A percentile compares a stretch with the other conserved stretches of the same genome.
Evolutionary conservation across 768 basidiomycete genomes (phyloP).

Genomic region (Floccularia luteovirens): DNA sequence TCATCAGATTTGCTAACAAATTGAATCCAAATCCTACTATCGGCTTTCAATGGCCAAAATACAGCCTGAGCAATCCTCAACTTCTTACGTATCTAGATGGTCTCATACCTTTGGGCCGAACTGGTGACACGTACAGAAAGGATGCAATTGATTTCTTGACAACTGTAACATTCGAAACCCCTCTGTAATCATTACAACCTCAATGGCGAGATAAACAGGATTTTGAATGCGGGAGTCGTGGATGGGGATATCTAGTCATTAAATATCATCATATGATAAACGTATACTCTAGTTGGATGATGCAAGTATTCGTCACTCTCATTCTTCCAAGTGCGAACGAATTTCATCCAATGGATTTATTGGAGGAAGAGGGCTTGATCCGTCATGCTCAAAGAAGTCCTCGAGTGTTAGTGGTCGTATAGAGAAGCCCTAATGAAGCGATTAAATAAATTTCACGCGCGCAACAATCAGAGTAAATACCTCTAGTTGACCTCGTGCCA

Average conservation of each 20-base stretch:
- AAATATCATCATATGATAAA: too few species aligned
- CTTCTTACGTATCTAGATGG: conserved; percentile 32
- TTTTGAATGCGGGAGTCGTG: too few species aligned
- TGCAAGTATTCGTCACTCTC: not conserved
- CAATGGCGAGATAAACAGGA: too few species aligned
- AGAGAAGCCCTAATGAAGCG: conserved; percentile 58
- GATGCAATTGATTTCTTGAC: conserved; percentile 25
- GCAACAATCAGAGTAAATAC: conserved; percentile 14
- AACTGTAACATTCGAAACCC: conserved; percentile 17
- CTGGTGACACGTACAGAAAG: conserved; percentile 29
- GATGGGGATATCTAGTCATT: too few species aligned
- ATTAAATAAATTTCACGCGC: not conserved
- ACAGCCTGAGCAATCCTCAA: conserved; percentile 18
- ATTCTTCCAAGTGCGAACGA: conserved; percentile 12
- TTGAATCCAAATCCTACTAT: conserved; percentile 31
- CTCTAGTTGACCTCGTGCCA: conserved; percentile 43
- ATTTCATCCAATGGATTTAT: conserved; percentile 13
- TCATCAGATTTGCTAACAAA: conserved; percentile 33
- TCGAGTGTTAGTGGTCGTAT: conserved; percentile 62
- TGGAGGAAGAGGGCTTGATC: conserved; percentile 26
- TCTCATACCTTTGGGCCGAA: conserved; percentile 16
- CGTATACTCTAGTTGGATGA: not conserved
- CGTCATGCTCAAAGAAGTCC: conserved; percentile 57
- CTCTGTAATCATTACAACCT: conserved; percentile 12
- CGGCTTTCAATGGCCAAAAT: conserved; percentile 35